Base-by-base conservation (phyloP, 148 eudicot genomes). In the Vaccinium darrowii region DNA sequence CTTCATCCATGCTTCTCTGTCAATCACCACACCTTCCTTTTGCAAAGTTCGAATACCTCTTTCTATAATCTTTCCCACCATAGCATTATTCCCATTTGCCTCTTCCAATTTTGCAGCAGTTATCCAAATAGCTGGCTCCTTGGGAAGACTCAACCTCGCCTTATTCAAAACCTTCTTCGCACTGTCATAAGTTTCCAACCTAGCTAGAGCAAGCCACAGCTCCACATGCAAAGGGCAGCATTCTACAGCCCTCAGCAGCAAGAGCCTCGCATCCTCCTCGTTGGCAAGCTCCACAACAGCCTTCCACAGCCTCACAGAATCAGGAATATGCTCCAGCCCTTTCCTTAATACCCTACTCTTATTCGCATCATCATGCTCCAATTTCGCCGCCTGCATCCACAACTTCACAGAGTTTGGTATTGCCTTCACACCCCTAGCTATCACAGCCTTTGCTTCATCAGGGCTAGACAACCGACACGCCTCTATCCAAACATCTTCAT, bases 41-140 rank as follows among this genome's bases (percentile, higher is more conserved):
- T 93, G 96, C 81, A 95, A 87, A 77, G 99, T 93, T 84, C 93
- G 89, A 65, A 95, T 97, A 90, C 94, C 99, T 90, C 94, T 95
- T 73, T 95, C 96, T 78, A 96, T 92, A 74, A 96, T 92, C 87
- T 94, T 96, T 78, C 91, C 98, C 80, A 94, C 98, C 98, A 92
- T 93, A 0, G 87, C 87, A 81, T 87, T 93, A 81, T 95, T 95
- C 51, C 93, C 95, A 90, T 95, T 94, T 39, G 98, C 98, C 87
- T 96, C 99, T 86, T 97, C 99, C 91, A 97, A 86, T 87, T 95
- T 95, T 0, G 98, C 99, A 77, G 96, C 99, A 60, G 98, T 97
- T 56, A 95, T 92, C 98, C 99, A 95, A 53, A 97, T 95, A 60
- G 97, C 95, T 0, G 98, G 98, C 91, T 95, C 98, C 88, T 97